Conservation (phyloP, 305 asterid species). For the Solanum aculeatissimum region DNA sequence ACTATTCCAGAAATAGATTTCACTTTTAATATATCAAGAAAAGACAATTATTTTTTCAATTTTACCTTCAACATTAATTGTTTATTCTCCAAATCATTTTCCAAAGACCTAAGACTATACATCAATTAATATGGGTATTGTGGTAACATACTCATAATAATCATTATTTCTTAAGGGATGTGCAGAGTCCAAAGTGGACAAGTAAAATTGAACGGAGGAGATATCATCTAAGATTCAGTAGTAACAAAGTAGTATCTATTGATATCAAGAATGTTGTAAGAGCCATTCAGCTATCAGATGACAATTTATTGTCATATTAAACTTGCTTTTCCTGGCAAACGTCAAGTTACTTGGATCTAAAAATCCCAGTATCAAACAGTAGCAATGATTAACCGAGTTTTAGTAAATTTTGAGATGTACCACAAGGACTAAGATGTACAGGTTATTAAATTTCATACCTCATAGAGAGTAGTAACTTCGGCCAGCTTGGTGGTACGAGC, state of each 20-base stretch:
- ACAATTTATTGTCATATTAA: background rate
- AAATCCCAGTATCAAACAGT: background rate
- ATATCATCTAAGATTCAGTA: background rate
- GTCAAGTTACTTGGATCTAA: background rate
- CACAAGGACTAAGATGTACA: background rate
- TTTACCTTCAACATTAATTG: background rate
- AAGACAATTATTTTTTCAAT: background rate
- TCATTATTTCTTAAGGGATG: background rate
- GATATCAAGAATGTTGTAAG: background rate
- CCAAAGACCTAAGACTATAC: background rate
- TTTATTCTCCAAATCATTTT: background rate
- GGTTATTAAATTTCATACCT: slow-evolving; percentile 35
- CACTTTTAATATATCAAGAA: background rate
- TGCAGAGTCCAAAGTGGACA: background rate
- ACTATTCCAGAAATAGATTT: background rate
- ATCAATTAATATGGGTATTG: background rate
- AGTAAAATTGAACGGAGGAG: background rate
- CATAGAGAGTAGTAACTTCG: slow-evolving; percentile 47
- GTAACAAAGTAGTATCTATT: background rate
- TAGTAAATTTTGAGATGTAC: background rate
- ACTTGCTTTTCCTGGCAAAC: background rate
- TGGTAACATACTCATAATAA: background rate
- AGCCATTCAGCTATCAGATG: background rate
- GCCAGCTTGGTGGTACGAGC: slow-evolving; percentile 66
- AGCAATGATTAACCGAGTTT: background rate